These are phyloP conservation scores for Spathaspora boniae DNA, from an alignment of 805 yeast species.

Conservation along the genomic window DNA sequence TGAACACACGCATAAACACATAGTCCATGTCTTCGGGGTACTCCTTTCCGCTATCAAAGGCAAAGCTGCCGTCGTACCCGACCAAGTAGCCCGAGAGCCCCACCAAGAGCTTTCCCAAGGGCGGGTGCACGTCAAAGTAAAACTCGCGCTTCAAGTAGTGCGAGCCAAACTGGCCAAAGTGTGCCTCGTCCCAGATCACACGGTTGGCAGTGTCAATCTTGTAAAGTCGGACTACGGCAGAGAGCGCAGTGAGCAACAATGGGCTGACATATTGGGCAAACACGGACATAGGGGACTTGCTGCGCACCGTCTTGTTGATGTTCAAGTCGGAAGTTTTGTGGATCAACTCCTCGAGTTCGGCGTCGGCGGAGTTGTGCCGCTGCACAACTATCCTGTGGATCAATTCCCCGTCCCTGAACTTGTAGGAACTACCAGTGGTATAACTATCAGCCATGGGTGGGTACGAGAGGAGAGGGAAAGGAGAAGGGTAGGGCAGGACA, in stretches of 20 bases:
- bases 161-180: conserved; percentile 95
- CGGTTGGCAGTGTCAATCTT: conserved; percentile 64
- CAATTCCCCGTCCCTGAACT: too few species aligned
- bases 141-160: conserved; percentile 83
- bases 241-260: conserved; percentile 31
- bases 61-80: conserved; percentile 85
- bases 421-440: too few species aligned
- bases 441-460: too few species aligned
- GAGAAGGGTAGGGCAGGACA: too few species aligned
- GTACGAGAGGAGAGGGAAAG: too few species aligned
- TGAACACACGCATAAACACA: conserved; percentile 83
- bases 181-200: conserved; percentile 98
- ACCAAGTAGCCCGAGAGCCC: conserved; percentile 85
- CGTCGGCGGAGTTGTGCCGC: not conserved
- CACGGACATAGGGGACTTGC: not conserved
- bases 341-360: conserved; percentile 22
- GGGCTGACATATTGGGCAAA: conserved; percentile 22
- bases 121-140: conserved; percentile 97
- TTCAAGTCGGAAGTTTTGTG: conserved; percentile 19
- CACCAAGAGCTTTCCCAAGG: conserved; percentile 89
- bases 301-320: conserved; percentile 1
- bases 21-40: conserved; percentile 79
- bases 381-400: not conserved
- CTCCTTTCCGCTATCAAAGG: conserved; percentile 74
- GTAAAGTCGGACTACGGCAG: conserved; percentile 61